Evolutionary conservation across 192 early-diverging fungal species (phyloP).

Genomic region (Thamnidium elegans): DNA sequence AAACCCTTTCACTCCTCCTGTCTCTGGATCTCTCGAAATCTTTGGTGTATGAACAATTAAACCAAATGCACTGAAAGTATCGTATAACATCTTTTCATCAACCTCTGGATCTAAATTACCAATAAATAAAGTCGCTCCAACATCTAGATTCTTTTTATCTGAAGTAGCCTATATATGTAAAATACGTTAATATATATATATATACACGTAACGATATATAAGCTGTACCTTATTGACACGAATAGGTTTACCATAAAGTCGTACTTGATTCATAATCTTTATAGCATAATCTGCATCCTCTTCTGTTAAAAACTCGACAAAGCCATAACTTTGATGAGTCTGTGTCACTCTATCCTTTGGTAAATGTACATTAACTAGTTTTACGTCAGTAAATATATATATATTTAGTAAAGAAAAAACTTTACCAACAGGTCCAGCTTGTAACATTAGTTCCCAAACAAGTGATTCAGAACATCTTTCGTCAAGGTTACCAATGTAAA

Average conservation of each 20-base stretch:
- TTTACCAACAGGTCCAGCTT: slow-evolving; percentile 89
- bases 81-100: slow-evolving; percentile 88
- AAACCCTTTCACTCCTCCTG: slow-evolving; percentile 87
- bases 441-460: slow-evolving; percentile 98
- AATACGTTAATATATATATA: neutral
- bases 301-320: slow-evolving; percentile 90
- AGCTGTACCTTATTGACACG: slow-evolving; percentile 81
- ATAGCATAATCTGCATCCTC: slow-evolving; percentile 97
- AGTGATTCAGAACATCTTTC: slow-evolving; percentile 89
- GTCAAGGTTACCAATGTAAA: slow-evolving; percentile 97
- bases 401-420: neutral
- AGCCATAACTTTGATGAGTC: slow-evolving; percentile 92
- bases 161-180: slow-evolving; percentile 56
- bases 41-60: slow-evolving; percentile 82
- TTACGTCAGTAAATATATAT: neutral
- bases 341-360: slow-evolving; percentile 97
- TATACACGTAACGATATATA: neutral
- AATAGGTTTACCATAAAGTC: slow-evolving; percentile 92
- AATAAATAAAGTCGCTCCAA: slow-evolving; percentile 95
- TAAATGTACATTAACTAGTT: slow-evolving; percentile 84
- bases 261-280: slow-evolving; percentile 96
- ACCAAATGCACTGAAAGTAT: slow-evolving; percentile 96
- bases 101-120: slow-evolving; percentile 92
- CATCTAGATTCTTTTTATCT: slow-evolving; percentile 82
- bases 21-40: slow-evolving; percentile 81